phyloP scores from a whole-genome alignment of 2,329 filamentous ascomycete species.

The Neofusicoccum cordaticola region DNA sequence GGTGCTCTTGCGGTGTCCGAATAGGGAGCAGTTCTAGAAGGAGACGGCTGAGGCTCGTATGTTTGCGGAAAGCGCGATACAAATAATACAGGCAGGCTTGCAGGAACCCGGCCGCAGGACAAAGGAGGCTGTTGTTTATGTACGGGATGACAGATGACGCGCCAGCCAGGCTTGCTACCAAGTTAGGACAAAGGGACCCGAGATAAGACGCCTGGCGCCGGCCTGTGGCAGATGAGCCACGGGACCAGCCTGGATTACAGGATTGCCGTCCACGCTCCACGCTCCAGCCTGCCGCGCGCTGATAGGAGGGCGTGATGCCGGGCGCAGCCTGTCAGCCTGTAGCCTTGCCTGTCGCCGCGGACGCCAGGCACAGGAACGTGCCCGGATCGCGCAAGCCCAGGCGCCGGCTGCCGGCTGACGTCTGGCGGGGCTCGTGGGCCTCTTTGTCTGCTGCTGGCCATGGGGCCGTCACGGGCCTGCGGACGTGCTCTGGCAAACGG shows the following conservation, averaged over 20 bases:
- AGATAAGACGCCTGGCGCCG: constrained; percentile 14
- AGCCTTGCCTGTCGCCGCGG: not conserved
- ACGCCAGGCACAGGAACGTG: constrained; percentile 13
- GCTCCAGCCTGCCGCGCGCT: constrained; percentile 5
- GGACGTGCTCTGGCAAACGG: not conserved
- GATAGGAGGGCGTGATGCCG: constrained; percentile 14
- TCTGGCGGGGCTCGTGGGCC: not conserved
- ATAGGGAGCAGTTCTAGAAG: constrained; percentile 7
- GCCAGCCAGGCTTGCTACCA: constrained; percentile 5
- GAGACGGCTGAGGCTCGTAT: not conserved
- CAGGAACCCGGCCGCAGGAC: not conserved
- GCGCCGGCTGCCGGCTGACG: not conserved
- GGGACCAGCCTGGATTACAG: constrained; percentile 9
- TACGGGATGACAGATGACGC: constrained; percentile 11
- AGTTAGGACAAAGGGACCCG: constrained; percentile 13
- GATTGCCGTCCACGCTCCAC: not conserved
- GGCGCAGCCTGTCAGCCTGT: constrained; percentile 9
- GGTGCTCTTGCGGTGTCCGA: constrained; percentile 16
- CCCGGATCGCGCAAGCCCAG: not conserved
- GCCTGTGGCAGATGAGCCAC: constrained; percentile 15
- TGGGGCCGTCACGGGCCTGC: not conserved
- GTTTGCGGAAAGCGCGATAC: constrained; percentile 2
- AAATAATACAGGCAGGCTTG: not conserved
- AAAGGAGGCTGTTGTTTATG: constrained; percentile 18
- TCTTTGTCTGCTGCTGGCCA: not conserved